Conservation (phyloP, 192 early-diverging fungal species). For the Umbelopsis vinacea region DNA sequence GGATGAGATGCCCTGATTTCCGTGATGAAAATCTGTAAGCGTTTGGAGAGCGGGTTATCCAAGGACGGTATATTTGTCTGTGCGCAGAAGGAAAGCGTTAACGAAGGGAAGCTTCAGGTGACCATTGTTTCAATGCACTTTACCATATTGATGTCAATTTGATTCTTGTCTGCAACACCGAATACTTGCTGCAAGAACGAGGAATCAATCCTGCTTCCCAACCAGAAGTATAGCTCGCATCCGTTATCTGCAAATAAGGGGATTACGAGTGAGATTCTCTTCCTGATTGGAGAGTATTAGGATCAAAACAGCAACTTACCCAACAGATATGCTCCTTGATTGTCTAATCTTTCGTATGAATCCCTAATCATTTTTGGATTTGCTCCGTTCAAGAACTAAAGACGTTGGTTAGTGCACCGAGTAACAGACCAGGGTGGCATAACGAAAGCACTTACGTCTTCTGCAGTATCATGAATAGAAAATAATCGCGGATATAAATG, state of each 20-base stretch:
- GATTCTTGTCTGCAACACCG: slow-evolving; percentile 73
- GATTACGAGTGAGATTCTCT: neutral
- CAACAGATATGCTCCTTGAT: slow-evolving; percentile 80
- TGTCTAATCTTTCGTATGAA: slow-evolving; percentile 78
- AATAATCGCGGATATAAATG: slow-evolving; percentile 83
- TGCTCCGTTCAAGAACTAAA: slow-evolving; percentile 2
- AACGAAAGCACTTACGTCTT: slow-evolving; percentile 43
- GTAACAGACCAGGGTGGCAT: neutral
- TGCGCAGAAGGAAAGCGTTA: neutral
- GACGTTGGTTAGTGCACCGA: neutral
- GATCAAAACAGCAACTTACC: slow-evolving; percentile 43
- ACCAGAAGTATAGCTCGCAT: slow-evolving; percentile 78
- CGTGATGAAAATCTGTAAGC: slow-evolving; percentile 11
- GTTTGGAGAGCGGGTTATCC: slow-evolving; percentile 4
- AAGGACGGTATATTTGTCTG: slow-evolving; percentile 2
- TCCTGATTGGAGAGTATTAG: neutral
- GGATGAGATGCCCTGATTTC: slow-evolving; percentile 11
- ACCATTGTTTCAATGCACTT: neutral
- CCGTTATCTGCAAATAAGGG: slow-evolving; percentile 73
- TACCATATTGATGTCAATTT: slow-evolving; percentile 76
- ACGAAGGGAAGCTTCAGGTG: neutral
- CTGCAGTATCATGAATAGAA: slow-evolving; percentile 63
- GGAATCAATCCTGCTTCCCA: slow-evolving; percentile 72
- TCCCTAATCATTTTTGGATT: slow-evolving; percentile 44
- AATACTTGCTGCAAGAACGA: slow-evolving; percentile 75